Conservation (phyloP, 2,329 filamentous ascomycete species). For the Verruconis gallopava region DNA sequence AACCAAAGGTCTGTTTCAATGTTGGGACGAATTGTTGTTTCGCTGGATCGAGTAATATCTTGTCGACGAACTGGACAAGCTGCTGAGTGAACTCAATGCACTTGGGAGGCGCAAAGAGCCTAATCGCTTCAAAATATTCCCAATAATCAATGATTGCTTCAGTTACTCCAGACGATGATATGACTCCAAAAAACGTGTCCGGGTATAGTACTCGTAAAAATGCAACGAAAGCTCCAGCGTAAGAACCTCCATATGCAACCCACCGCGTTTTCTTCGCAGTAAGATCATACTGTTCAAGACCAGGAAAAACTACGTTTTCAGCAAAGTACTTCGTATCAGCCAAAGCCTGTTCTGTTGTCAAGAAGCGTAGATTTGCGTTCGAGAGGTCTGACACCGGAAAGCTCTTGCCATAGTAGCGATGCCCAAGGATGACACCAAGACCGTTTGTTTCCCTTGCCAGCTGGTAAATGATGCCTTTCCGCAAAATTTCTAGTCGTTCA, state of each 20-base stretch:
- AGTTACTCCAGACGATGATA: constrained; percentile 69
- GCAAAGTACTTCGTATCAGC: constrained; percentile 77
- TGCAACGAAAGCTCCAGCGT: constrained; percentile 67
- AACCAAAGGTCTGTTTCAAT: constrained; percentile 42
- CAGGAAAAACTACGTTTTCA: constrained; percentile 54
- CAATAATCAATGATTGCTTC: constrained; percentile 69
- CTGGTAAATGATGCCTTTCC: constrained; percentile 64
- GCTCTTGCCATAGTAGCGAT: constrained; percentile 74
- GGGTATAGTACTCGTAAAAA: constrained; percentile 67
- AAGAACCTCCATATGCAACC: constrained; percentile 73
- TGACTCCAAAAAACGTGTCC: constrained; percentile 63
- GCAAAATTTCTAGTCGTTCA: constrained; percentile 54
- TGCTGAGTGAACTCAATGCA: constrained; percentile 55
- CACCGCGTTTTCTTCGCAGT: constrained; percentile 54
- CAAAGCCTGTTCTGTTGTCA: constrained; percentile 71
- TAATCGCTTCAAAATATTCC: constrained; percentile 46
- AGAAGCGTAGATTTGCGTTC: constrained; percentile 61
- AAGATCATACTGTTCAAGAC: constrained; percentile 53
- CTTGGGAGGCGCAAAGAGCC: constrained; percentile 41
- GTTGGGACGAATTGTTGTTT: constrained; percentile 23
- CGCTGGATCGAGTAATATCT: constrained; percentile 40
- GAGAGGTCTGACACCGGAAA: constrained; percentile 54
- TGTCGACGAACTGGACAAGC: constrained; percentile 45
- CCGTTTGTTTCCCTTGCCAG: constrained; percentile 59
- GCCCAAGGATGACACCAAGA: constrained; percentile 69